A percentile compares a stretch with the other conserved stretches of the same genome.
These are phyloP conservation scores for Globisporangium cylindrosporum DNA, from an alignment of 352 stramenopile genomes.

Conservation along the genomic window DNA sequence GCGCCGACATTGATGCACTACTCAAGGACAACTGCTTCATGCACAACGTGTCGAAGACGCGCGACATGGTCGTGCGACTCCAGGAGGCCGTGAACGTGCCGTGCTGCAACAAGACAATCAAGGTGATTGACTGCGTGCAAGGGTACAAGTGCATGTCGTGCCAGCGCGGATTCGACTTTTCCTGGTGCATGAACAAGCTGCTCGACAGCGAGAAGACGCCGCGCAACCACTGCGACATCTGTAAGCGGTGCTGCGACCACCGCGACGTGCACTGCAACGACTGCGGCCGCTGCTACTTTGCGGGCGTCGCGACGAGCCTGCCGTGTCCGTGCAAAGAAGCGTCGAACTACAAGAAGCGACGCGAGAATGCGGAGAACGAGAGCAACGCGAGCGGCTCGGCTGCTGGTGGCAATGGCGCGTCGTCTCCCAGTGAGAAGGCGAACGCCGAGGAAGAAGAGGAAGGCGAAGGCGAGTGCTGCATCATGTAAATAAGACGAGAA, in stretches of 20 bases:
- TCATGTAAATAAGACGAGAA: conserved; percentile 60
- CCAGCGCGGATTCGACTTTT: conserved; percentile 62
- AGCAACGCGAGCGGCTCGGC: not conserved
- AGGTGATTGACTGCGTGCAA: conserved; percentile 76
- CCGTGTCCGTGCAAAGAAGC: conserved; percentile 78
- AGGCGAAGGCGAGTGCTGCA: conserved; percentile 73
- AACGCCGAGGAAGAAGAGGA: conserved; percentile 41
- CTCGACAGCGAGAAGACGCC: conserved; percentile 66
- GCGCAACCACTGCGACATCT: conserved; percentile 84
- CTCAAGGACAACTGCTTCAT: conserved; percentile 82
- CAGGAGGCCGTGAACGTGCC: conserved; percentile 65
- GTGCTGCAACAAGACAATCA: conserved; percentile 55
- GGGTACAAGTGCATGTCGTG: conserved; percentile 58
- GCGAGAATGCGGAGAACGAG: conserved; percentile 22
- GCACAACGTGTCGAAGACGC: conserved; percentile 85
- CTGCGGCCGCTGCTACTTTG: conserved; percentile 84
- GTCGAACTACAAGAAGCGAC: conserved; percentile 52
- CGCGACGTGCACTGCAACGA: conserved; percentile 84
- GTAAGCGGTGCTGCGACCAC: conserved; percentile 84
- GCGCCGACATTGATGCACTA: conserved; percentile 71
- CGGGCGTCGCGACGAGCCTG: conserved; percentile 69
- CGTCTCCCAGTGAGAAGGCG: conserved; percentile 27
- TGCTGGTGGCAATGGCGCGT: conserved; percentile 4
- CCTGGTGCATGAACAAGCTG: conserved; percentile 82
- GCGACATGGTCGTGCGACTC: conserved; percentile 76